phyloP scores from a whole-genome alignment of 1,284 basidiomycete species.

The Leccinum pachyderme region DNA sequence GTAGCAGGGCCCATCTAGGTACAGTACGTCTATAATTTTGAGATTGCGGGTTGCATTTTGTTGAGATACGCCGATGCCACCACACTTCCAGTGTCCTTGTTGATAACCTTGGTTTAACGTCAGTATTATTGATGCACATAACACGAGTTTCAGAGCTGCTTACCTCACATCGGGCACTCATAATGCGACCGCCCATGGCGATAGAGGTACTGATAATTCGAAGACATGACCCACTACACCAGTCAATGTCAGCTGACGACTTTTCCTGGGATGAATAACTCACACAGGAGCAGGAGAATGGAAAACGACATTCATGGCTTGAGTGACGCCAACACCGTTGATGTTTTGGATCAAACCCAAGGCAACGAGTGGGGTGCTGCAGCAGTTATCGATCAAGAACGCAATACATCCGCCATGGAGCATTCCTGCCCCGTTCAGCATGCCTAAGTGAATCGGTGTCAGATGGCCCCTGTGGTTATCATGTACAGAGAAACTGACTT shows the following conservation, averaged over 20 bases:
- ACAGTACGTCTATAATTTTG: constrained; percentile 35
- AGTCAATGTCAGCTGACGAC: background rate
- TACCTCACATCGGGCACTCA: constrained; percentile 68
- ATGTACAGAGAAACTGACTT: constrained; percentile 37
- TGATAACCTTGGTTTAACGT: constrained; percentile 44
- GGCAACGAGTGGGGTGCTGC: constrained; percentile 61
- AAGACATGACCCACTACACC: constrained; percentile 52
- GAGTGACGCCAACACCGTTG: constrained; percentile 74
- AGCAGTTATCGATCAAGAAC: constrained; percentile 72
- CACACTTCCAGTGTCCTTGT: constrained; percentile 52
- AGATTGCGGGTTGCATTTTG: constrained; percentile 60
- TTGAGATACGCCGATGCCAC: constrained; percentile 63
- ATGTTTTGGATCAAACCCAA: constrained; percentile 54
- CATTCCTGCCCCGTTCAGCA: constrained; percentile 72
- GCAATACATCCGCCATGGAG: constrained; percentile 69
- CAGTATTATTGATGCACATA: constrained; percentile 16
- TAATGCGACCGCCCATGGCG: constrained; percentile 61
- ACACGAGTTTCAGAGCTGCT: constrained; percentile 17
- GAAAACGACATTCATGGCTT: constrained; percentile 64
- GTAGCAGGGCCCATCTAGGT: constrained; percentile 5
- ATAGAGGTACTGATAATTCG: constrained; percentile 61
- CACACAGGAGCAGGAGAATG: constrained; percentile 64
- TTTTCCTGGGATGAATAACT: constrained; percentile 24
- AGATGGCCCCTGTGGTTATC: constrained; percentile 1
- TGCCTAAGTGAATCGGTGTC: constrained; percentile 40